Evolutionary conservation across 768 basidiomycete species (phyloP).

Genomic region (Tulasnella sp.): DNA sequence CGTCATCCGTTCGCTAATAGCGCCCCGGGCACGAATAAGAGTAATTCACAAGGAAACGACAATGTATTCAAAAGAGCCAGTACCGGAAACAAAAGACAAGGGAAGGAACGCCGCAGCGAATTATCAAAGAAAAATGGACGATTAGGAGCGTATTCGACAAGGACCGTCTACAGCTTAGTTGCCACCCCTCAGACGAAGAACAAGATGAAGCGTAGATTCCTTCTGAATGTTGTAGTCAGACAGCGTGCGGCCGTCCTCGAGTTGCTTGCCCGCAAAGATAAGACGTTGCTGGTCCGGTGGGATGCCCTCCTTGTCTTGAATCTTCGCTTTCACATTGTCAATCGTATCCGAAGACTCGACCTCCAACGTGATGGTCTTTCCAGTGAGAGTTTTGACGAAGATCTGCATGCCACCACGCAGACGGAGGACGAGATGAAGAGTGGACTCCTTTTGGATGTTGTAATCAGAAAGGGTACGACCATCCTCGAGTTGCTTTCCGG

Average conservation of each 20-base stretch:
- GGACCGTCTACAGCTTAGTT: not conserved
- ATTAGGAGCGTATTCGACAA: too few species aligned
- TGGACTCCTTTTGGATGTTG: conserved; percentile 34
- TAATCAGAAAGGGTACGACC: conserved; percentile 66
- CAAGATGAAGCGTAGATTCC: conserved; percentile 20
- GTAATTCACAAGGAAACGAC: too few species aligned
- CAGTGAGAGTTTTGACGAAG: conserved; percentile 29
- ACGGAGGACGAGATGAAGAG: conserved; percentile 33
- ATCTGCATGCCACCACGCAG: conserved; percentile 50
- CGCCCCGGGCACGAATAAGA: too few species aligned
- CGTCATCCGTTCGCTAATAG: too few species aligned
- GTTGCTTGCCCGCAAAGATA: conserved; percentile 39
- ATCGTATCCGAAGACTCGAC: conserved; percentile 37
- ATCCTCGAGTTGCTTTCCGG: conserved; percentile 90
- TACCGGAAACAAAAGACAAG: too few species aligned
- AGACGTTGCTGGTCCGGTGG: conserved; percentile 33
- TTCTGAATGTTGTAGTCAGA: conserved; percentile 20
- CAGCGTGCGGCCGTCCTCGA: conserved; percentile 32
- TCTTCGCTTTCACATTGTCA: conserved; percentile 29
- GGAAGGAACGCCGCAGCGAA: too few species aligned
- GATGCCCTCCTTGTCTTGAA: conserved; percentile 23
- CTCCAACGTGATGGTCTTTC: conserved; percentile 40
- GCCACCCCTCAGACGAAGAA: conserved; percentile 18
- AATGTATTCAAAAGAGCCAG: too few species aligned
- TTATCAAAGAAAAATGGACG: too few species aligned